phyloP scores from a whole-genome alignment of 2,329 filamentous ascomycete species.

The Claviceps humidiphila region DNA sequence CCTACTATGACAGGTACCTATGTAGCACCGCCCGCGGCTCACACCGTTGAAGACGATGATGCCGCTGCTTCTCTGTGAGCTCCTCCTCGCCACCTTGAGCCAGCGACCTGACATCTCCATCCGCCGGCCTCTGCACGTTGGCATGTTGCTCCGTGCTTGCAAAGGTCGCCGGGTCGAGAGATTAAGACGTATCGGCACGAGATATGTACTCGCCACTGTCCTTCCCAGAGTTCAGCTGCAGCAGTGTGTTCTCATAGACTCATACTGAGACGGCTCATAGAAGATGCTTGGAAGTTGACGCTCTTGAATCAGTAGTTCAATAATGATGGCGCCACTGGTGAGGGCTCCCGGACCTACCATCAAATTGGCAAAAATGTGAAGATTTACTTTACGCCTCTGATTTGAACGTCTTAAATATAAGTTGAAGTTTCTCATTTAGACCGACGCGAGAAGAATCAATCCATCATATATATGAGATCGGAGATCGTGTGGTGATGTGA shows the following conservation, averaged over 20 bases:
- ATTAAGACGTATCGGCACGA: conserved; percentile 31
- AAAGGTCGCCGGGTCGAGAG: conserved; percentile 32
- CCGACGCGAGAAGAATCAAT: too few species aligned
- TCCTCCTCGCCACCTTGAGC: conserved; percentile 24
- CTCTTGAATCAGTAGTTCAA: conserved; percentile 25
- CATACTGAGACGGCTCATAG: conserved; percentile 24
- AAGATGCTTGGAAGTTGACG: conserved; percentile 21
- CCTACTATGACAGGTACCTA: too few species aligned
- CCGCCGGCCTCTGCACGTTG: conserved; percentile 22
- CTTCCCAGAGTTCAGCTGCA: conserved; percentile 24
- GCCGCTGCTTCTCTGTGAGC: conserved; percentile 42
- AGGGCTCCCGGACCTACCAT: conserved; percentile 22
- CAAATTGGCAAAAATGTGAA: too few species aligned
- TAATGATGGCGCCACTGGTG: conserved; percentile 30
- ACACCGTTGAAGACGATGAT: conserved; percentile 59
- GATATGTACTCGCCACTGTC: conserved; percentile 32
- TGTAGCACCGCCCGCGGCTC: too few species aligned
- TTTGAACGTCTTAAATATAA: too few species aligned
- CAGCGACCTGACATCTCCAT: conserved; percentile 23
- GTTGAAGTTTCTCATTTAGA: too few species aligned
- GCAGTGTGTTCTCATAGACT: conserved; percentile 22
- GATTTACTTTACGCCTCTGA: too few species aligned
- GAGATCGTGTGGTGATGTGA: too few species aligned
- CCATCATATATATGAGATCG: too few species aligned
- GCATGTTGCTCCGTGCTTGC: conserved; percentile 28